Base-by-base conservation (phyloP, 2,329 filamentous ascomycete genomes). In the Cercospora citrullina region DNA sequence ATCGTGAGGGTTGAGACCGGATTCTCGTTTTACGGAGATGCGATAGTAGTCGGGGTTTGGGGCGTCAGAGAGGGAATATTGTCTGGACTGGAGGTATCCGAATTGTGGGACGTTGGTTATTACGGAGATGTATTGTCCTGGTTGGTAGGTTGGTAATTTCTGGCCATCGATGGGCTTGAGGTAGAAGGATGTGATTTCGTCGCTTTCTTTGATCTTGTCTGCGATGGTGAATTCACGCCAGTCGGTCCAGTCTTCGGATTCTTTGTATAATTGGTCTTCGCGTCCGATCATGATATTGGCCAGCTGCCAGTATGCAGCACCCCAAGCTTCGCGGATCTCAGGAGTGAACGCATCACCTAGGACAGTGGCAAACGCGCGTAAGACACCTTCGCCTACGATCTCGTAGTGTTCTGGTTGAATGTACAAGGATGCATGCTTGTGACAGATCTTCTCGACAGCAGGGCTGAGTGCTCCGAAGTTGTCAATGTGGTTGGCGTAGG, bases 111-210 rank as follows among this genome's bases (percentile, higher is more conserved):
- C 84, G 60, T 84, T 81, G 7, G 89, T 77, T 60, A 85, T 85
- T 58, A 92, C 79, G 0, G 89, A 90, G 68, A 91, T 84, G 75
- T 92, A 93, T 79, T 93, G 90, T 39, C 91, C 91, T 0, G 91
- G 90, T 66, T 85, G 82, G 81, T 87, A 93, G 0, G 75, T 55
- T 0, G 90, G 90, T 48, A 93, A 81, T n/a, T 82, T 81, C 70
- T 84, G 79, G 42, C 82, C 84, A 70, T 92, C 89, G 6, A 86
- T 81, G 0, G 91, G 90, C 62, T 85, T 83, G 14, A 93, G 84
- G 74, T 90, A 89, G 77, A 92, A 91, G 0, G 89, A 91, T 53
- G 85, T 89, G 70, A 93, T 90, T 69, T 90, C 87, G 3, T 88
- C 86, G 1, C 87, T 85, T 78, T 93, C 91, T 64, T 83, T 81